A percentile compares a stretch with the other conserved stretches of the same genome.
phyloP scores from a whole-genome alignment of 768 basidiomycete genomes.

The Asterophora lycoperdoides region DNA sequence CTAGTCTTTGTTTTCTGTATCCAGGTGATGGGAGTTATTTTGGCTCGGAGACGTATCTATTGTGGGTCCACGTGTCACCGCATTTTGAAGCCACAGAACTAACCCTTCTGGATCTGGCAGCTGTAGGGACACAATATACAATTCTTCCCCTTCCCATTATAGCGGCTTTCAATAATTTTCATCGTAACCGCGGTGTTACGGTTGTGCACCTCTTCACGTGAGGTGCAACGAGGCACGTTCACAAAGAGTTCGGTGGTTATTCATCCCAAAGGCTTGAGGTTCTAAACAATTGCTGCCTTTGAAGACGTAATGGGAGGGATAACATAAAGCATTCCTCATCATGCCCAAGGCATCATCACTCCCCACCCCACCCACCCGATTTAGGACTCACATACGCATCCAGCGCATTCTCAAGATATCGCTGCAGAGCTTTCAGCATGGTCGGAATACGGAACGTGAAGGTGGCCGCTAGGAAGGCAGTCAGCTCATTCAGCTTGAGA shows the following conservation, averaged over 20 bases:
- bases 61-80: not conserved
- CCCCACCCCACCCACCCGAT: not conserved
- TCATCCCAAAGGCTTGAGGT: not conserved
- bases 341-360: too few relatives aligned
- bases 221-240: not conserved
- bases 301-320: too few relatives aligned
- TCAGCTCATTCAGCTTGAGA: not conserved
- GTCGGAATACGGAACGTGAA: slow-evolving; percentile 1
- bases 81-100: slow-evolving; percentile 1
- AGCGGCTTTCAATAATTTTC: not conserved
- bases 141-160: not conserved
- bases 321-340: too few relatives aligned
- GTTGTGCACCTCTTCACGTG: too few relatives aligned
- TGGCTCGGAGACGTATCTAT: not conserved
- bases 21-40: too few relatives aligned
- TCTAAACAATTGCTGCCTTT: too few relatives aligned
- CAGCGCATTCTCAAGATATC: not conserved
- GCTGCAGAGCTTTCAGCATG: not conserved
- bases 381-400: too few relatives aligned
- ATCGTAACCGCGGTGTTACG: too few relatives aligned
- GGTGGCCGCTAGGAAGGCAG: not conserved
- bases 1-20: slow-evolving; percentile 10
- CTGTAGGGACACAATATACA: not conserved
- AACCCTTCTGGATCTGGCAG: not conserved
- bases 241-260: not conserved